phyloP scores from a whole-genome alignment of 2,329 filamentous ascomycete species.

The Albophoma yamanashiensis region DNA sequence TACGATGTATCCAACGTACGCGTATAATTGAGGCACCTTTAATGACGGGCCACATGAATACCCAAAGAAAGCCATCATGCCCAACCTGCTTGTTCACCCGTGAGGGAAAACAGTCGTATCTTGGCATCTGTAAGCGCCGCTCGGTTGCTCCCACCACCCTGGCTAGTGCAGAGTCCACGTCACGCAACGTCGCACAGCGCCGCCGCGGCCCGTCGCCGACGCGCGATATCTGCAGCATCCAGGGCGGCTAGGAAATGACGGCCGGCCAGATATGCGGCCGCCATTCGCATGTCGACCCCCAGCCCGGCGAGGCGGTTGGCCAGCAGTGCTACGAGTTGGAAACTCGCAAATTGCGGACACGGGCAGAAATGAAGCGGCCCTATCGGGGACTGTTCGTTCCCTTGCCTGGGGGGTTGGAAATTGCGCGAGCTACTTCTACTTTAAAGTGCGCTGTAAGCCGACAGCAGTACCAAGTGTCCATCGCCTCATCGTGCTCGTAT shows the following conservation, averaged over 20 bases:
- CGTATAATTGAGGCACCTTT: neutral
- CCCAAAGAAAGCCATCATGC: neutral
- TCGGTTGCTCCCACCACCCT: neutral
- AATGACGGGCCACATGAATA: neutral
- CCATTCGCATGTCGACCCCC: neutral
- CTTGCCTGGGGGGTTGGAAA: neutral
- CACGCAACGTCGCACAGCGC: neutral
- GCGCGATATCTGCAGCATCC: neutral
- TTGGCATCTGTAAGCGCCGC: neutral
- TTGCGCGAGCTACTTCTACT: neutral
- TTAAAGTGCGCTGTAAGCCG: neutral
- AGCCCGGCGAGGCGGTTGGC: neutral
- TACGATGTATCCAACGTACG: neutral
- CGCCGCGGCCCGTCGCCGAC: neutral
- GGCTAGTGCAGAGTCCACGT: neutral
- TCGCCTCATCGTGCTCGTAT: neutral
- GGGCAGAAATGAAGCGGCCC: neutral
- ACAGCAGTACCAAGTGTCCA: neutral
- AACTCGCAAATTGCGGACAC: neutral
- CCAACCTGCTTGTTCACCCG: neutral
- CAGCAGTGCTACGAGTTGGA: too few species aligned
- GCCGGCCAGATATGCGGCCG: slow-evolving; percentile 1
- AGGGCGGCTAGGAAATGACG: neutral
- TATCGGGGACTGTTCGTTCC: neutral
- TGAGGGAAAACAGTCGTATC: neutral